A percentile compares a stretch with the other conserved stretches of the same genome.
phyloP scores from a whole-genome alignment of 352 stramenopile genomes.

The Pythium rishiriense region DNA sequence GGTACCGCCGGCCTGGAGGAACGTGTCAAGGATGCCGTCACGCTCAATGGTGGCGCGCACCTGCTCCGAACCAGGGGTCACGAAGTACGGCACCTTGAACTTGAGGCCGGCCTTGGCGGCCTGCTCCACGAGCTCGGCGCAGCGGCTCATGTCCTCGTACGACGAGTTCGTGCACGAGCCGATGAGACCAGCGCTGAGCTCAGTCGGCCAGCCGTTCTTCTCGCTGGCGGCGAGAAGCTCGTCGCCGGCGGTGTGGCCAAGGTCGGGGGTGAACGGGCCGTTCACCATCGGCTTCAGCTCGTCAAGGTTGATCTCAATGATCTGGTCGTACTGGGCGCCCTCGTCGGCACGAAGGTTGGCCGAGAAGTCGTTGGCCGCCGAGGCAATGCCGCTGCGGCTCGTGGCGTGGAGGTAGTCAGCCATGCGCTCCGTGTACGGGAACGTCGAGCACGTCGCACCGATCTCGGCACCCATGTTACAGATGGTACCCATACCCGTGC shows the following conservation, averaged over 20 bases:
- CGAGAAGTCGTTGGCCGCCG: constrained; percentile 84
- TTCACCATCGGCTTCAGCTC: constrained; percentile 91
- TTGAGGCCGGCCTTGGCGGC: constrained; percentile 81
- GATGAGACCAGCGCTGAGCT: constrained; percentile 91
- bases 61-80: constrained; percentile 93
- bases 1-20: constrained; percentile 85
- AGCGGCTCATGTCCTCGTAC: constrained; percentile 94
- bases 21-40: constrained; percentile 90
- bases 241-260: constrained; percentile 79
- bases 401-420: constrained; percentile 91
- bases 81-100: constrained; percentile 93
- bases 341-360: constrained; percentile 89
- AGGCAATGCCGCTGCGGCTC: constrained; percentile 86
- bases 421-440: constrained; percentile 93
- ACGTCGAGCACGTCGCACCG: constrained; percentile 92
- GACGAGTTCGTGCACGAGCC: constrained; percentile 95
- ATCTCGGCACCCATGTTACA: constrained; percentile 96
- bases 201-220: constrained; percentile 90
- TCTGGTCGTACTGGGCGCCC: constrained; percentile 91
- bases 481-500: constrained; percentile 94
- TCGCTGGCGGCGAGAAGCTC: constrained; percentile 68
- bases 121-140: constrained; percentile 88
- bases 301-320: constrained; percentile 93
- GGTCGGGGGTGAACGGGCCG: constrained; percentile 92
- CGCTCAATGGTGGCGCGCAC: constrained; percentile 90